Conservation (phyloP, 352 stramenopile genomes). For the Globisporangium paroecandrum region DNA sequence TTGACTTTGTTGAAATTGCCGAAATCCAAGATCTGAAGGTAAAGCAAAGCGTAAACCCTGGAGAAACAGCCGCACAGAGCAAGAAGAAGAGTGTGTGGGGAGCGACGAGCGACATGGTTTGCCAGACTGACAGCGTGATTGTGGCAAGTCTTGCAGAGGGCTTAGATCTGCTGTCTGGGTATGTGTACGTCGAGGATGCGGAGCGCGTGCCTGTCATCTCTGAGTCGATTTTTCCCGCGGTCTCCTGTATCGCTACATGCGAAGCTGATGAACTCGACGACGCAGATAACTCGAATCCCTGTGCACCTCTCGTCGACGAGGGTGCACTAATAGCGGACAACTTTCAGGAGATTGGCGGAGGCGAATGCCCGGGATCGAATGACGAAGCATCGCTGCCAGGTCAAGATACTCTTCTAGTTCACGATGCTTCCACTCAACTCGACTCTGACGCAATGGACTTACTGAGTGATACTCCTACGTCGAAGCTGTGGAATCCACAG, state of each 20-base stretch:
- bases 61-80: neutral
- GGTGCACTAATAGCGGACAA: neutral
- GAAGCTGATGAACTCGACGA: neutral
- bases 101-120: slow-evolving; percentile 9
- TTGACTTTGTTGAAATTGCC: slow-evolving; percentile 35
- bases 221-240: neutral
- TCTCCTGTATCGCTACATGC: too few relatives aligned
- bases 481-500: slow-evolving; percentile 24
- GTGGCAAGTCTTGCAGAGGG: slow-evolving; percentile 2
- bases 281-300: neutral
- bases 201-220: neutral
- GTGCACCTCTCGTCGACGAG: neutral
- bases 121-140: slow-evolving; percentile 12
- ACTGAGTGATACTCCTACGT: slow-evolving; percentile 35
- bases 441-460: slow-evolving; percentile 16
- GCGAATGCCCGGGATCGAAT: neutral
- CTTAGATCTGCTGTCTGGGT: slow-evolving; percentile 18
- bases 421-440: neutral
- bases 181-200: slow-evolving; percentile 20
- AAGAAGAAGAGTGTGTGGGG: slow-evolving; percentile 9
- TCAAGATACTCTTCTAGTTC: neutral
- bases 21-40: neutral
- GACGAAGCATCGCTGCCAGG: neutral
- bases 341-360: neutral
- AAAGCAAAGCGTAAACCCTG: neutral